Evolutionary conservation across 495 filamentous ascomycete genomes (phyloP), one percentile per base, ranked within the genome.

Genomic region (Opeltia flavorubescens): DNA sequence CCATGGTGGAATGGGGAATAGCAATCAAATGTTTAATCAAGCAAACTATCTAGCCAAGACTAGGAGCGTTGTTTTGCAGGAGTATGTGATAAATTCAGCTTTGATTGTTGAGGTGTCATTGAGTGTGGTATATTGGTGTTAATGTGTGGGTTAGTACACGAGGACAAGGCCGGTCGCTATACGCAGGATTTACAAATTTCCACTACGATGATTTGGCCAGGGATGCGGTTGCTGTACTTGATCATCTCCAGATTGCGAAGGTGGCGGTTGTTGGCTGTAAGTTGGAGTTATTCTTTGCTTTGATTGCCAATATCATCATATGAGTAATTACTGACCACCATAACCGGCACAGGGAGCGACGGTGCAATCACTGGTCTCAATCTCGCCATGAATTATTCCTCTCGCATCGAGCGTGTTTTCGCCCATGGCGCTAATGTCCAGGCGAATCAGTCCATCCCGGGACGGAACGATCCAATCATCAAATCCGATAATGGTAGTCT

Each of bases 301-400:
- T n/a, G n/a, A n/a, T n/a, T n/a, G n/a, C n/a, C n/a, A n/a, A n/a
- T n/a, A n/a, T n/a, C n/a, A n/a, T n/a, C n/a, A n/a, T n/a, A n/a
- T n/a, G n/a, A n/a, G n/a, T n/a, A n/a, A n/a, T n/a, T n/a, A n/a
- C n/a, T n/a, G n/a, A n/a, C n/a, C n/a, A n/a, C n/a, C n/a, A n/a
- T n/a, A n/a, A n/a, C n/a, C n/a, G n/a, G n/a, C n/a, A n/a, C n/a
- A n/a, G n/a, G n/a, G 41, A 44, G 41, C 27, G 41, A 44, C 23
- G 41, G 41, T 26, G 41, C 41, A 23, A 44, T 44, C 41, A 44
- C 41, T 12, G 41, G 18, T 44, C 41, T 44, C 3, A 30, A 44
- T 24, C 13, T 44, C 12, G 41, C 41, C 9, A 44, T 44, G 41
- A 44, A 44, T 5, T 44, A 44, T 20, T n/a, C 41, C 41, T 44